Evolutionary conservation across 306 rosid genomes (phyloP).

Genomic region (Acacia acuminata): DNA sequence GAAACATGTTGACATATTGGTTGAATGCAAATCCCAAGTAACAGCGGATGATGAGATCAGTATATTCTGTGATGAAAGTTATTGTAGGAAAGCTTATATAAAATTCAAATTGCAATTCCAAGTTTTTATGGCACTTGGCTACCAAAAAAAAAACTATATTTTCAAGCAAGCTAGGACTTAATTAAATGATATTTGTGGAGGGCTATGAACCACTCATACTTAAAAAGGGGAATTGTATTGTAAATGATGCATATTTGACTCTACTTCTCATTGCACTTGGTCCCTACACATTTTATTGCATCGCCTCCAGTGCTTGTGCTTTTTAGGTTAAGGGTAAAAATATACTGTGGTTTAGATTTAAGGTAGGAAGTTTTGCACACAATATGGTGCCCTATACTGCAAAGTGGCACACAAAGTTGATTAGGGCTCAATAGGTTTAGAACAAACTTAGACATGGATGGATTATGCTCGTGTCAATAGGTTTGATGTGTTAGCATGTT

Average conservation of each 20-base stretch:
- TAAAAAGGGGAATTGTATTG: neutral
- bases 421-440: constrained; percentile 17
- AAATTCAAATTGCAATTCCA: neutral
- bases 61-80: constrained; percentile 28
- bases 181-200: neutral
- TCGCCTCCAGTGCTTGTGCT: neutral
- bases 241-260: neutral
- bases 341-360: constrained; percentile 19
- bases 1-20: constrained; percentile 7
- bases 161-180: neutral
- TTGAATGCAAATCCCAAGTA: constrained; percentile 17
- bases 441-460: constrained; percentile 13
- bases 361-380: constrained; percentile 11
- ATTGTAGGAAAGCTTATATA: constrained; percentile 25
- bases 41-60: neutral
- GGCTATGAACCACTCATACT: neutral
- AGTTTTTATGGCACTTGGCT: neutral
- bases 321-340: neutral
- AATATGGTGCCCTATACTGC: neutral
- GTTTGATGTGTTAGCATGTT: neutral
- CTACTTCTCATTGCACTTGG: neutral
- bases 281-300: neutral
- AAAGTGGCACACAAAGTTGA: constrained; percentile 21
- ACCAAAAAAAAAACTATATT: neutral
- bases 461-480: neutral